Conservation (phyloP, 148 eudicot species). For the Heliosperma pusillum region DNA sequence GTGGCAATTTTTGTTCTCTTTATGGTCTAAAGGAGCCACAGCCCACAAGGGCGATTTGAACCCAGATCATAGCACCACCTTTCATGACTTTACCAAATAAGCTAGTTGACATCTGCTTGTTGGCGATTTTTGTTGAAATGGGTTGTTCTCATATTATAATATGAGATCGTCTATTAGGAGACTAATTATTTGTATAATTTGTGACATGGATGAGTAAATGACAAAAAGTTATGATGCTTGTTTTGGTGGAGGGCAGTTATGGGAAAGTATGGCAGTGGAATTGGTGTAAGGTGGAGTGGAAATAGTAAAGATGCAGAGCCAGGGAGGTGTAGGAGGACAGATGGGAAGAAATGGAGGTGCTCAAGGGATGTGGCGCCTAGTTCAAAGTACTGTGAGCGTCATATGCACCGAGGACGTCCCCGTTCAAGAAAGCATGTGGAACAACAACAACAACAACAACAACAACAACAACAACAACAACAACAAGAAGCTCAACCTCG, state of each 20-base stretch:
- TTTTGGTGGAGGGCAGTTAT: slow-evolving; percentile 24
- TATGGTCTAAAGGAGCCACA: too few species aligned
- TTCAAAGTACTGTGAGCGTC: slow-evolving; percentile 87
- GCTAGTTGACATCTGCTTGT: too few species aligned
- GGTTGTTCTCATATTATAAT: too few species aligned
- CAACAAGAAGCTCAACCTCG: slow-evolving; percentile 12
- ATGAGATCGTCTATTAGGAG: not conserved
- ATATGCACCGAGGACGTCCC: slow-evolving; percentile 80
- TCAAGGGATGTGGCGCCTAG: slow-evolving; percentile 75
- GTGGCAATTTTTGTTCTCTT: too few species aligned
- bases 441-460: slow-evolving; percentile 40
- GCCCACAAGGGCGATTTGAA: too few species aligned
- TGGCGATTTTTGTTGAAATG: too few species aligned
- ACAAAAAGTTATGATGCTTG: not conserved
- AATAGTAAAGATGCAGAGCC: slow-evolving; percentile 58
- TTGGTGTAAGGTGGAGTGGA: slow-evolving; percentile 34
- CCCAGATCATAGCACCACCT: too few species aligned
- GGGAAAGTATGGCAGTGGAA: slow-evolving; percentile 27
- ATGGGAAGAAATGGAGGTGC: slow-evolving; percentile 96
- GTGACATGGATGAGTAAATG: not conserved
- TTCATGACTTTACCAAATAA: too few species aligned
- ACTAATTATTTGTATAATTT: not conserved
- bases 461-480: slow-evolving; percentile 18
- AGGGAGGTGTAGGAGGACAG: slow-evolving; percentile 80
- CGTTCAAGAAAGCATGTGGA: slow-evolving; percentile 99